phyloP scores from a whole-genome alignment of 257 asterid species.

The Scutellaria baicalensis region DNA sequence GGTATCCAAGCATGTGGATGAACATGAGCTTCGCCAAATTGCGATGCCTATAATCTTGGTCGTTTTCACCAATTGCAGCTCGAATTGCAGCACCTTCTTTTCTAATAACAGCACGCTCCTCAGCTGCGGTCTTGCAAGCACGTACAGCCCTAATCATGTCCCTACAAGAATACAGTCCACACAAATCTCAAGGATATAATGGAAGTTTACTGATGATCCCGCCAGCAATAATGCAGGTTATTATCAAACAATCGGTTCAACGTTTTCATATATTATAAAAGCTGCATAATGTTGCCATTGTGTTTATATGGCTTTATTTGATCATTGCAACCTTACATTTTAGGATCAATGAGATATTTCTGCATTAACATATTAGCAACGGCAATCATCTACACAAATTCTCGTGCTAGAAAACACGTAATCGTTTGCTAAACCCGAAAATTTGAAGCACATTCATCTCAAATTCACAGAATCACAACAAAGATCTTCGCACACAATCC shows the following conservation, averaged over 20 bases:
- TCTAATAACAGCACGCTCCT: conserved; percentile 87
- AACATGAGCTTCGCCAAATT: conserved; percentile 95
- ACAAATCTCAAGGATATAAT: background rate
- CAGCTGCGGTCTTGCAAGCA: conserved; percentile 91
- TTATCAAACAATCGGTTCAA: background rate
- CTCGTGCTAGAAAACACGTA: background rate
- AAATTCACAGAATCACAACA: conserved; percentile 6
- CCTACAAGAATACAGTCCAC: conserved; percentile 41
- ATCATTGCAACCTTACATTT: background rate
- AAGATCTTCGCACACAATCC: conserved; percentile 5
- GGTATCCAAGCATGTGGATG: conserved; percentile 97
- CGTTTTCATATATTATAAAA: background rate
- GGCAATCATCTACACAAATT: background rate
- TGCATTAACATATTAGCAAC: background rate
- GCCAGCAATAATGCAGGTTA: background rate
- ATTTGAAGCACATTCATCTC: conserved; percentile 1
- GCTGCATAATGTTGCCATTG: background rate
- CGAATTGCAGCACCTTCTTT: conserved; percentile 95
- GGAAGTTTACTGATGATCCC: background rate
- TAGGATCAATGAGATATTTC: background rate
- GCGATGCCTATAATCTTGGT: conserved; percentile 80
- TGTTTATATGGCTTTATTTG: background rate
- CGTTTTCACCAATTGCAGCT: conserved; percentile 82
- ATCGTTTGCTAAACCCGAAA: conserved; percentile 5
- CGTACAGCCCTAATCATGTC: conserved; percentile 96